Conservation (phyloP, 192 early-diverging fungal genomes). For the Coemansia aciculifera region DNA sequence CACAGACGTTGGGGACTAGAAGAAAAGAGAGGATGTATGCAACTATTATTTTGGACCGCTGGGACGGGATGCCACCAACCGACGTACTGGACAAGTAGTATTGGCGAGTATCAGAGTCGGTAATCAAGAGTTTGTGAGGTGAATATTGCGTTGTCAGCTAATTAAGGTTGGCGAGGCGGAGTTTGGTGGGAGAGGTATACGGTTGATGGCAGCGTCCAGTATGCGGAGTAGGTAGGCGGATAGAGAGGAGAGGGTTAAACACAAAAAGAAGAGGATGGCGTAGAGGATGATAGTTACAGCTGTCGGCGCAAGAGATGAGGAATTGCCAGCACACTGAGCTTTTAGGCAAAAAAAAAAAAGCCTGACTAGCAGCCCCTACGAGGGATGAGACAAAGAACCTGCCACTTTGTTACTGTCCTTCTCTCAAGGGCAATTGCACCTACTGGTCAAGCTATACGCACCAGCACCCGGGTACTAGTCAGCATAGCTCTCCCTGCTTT, state of each 20-base stretch:
- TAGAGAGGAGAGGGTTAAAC: neutral
- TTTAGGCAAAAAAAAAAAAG: slow-evolving; percentile 1
- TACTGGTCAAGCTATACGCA: neutral
- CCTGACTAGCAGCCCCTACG: neutral
- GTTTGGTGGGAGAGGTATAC: neutral
- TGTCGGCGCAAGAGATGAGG: neutral
- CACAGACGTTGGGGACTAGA: neutral
- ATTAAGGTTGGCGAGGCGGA: slow-evolving; percentile 3
- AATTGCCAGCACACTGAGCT: slow-evolving; percentile 4
- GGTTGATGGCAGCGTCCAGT: slow-evolving; percentile 15
- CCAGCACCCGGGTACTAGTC: slow-evolving; percentile 7
- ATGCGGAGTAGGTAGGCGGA: neutral
- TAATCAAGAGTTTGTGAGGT: neutral
- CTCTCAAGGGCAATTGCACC: neutral
- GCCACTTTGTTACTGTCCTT: neutral
- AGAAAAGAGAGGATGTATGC: neutral
- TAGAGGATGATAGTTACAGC: neutral
- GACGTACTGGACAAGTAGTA: neutral
- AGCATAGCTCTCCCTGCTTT: neutral
- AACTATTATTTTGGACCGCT: neutral
- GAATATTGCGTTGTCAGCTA: neutral
- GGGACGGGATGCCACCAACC: neutral
- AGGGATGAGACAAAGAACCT: slow-evolving; percentile 3
- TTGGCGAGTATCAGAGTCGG: neutral
- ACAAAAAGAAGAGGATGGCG: neutral